phyloP scores from a whole-genome alignment of 768 basidiomycete species.

The Suillus fuscotomentosus region DNA sequence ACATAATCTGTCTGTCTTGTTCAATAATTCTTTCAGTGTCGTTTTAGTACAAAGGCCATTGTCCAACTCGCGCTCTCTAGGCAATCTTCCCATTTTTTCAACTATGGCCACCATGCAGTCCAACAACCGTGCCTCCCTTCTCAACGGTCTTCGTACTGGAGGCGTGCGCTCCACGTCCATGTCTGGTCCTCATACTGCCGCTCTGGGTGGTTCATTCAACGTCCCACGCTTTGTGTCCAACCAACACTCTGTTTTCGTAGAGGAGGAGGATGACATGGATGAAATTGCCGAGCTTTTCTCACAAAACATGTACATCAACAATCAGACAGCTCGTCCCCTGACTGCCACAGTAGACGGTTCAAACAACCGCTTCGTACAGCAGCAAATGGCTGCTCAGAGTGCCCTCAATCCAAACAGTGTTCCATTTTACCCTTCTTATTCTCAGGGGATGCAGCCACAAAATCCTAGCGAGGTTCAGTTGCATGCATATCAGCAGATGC shows the following conservation, averaged over 20 bases:
- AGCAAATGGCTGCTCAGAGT: conserved; percentile 54
- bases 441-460: conserved; percentile 41
- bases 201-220: conserved; percentile 61
- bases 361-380: conserved; percentile 65
- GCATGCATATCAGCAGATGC: conserved; percentile 69
- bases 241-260: conserved; percentile 41
- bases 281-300: conserved; percentile 56
- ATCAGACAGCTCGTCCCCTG: conserved; percentile 51
- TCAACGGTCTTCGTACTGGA: conserved; percentile 86
- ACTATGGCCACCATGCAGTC: conserved; percentile 44
- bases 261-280: conserved; percentile 54
- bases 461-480: conserved; percentile 44
- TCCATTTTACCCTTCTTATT: conserved; percentile 43
- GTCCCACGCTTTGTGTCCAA: conserved; percentile 51
- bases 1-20: conserved; percentile 32
- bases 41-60: conserved; percentile 9
- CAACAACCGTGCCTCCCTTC: conserved; percentile 78
- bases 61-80: conserved; percentile 10
- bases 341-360: conserved; percentile 72
- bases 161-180: conserved; percentile 78
- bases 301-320: conserved; percentile 50
- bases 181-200: conserved; percentile 64
- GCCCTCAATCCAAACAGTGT: conserved; percentile 52
- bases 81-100: conserved; percentile 14
- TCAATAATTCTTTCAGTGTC: conserved; percentile 25